Base-by-base conservation (phyloP, 2,329 filamentous ascomycete species). In the Xylariaceae sp. region DNA sequence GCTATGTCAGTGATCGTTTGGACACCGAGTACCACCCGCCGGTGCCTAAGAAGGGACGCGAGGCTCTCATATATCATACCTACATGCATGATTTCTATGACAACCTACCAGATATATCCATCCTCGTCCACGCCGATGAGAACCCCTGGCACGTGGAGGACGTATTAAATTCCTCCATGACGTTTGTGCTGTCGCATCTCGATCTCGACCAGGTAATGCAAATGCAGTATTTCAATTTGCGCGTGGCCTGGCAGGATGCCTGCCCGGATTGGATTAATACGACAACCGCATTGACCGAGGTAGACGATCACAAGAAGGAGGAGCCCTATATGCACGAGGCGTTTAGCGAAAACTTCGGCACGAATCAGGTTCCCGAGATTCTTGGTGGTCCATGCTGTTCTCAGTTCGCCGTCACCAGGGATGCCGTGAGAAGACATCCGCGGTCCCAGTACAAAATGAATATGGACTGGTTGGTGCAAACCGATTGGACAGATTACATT, bases 31-130 rank as follows among this genome's bases (percentile, higher is more conserved):
- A 79, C 20, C 79, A 80, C 56, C 77, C 81, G 1, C 80, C 80
- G 0, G 75, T 70, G 3, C 60, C 77, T 53, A 82, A 83, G 65
- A 85, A 85, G 68, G 85, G 85, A 32, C 81, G 85, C 64, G 85
- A 88, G 70, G 84, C 82, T 32, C 81, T 84, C 72, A 79, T 84
- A 7, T 87, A 88, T 66, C 75, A 86, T 40, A 81, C 78, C 40
- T 87, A 84, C 70, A 79, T 88, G 64, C 79, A 85, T 64, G 82
- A 86, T 67, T 78, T 82, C 68, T 88, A 88, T 71, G 77, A 87
- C 59, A 65, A 75, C 2, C 76, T 88, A 3, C 79, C 83, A 2
- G 82, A 85, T 51, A 76, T 86, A 57, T 75, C 76, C 29, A 79
- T 88, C 60, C 86, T 89, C 71, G 80, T 85, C 70, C 85, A 88